A percentile compares a stretch with the other conserved stretches of the same genome.
Conservation (phyloP, 2,329 filamentous ascomycete species). For the Monosporascus ibericus region DNA sequence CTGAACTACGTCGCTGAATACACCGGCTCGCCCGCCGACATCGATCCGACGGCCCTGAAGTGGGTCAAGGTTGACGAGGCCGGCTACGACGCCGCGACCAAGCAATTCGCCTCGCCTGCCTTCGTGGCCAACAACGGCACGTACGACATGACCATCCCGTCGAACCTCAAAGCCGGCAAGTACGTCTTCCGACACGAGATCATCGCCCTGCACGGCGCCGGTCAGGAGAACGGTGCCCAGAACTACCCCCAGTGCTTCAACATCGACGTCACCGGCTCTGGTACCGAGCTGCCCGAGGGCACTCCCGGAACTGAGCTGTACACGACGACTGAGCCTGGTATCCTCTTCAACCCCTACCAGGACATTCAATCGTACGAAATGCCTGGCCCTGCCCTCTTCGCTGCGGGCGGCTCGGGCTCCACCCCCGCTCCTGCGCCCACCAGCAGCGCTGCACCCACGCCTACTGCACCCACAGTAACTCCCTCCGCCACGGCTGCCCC, state of each 20-base stretch:
- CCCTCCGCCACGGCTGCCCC: constrained; percentile 3
- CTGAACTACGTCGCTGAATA: neutral
- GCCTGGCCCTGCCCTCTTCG: constrained; percentile 4
- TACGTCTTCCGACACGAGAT: constrained; percentile 35
- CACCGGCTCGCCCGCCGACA: neutral
- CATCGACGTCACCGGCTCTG: constrained; percentile 45
- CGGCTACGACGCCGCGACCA: neutral
- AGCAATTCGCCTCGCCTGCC: neutral
- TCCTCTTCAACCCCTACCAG: constrained; percentile 18
- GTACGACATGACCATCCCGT: neutral
- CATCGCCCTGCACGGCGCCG: constrained; percentile 35
- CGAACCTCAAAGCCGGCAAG: neutral
- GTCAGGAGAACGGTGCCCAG: constrained; percentile 31
- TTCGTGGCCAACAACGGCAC: neutral
- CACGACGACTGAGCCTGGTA: constrained; percentile 13
- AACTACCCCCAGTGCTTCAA: constrained; percentile 48
- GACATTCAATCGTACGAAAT: constrained; percentile 9
- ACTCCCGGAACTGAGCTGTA: constrained; percentile 33
- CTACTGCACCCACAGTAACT: constrained; percentile 2
- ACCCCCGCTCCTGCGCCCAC: neutral
- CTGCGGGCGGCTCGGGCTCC: neutral
- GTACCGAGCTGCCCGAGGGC: constrained; percentile 39
- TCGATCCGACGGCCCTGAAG: neutral
- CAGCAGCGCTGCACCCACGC: neutral
- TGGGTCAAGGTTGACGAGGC: neutral